Percentiles rank a stretch among this genome's conserved stretches.
These are phyloP conservation scores for Eucalyptus camaldulensis DNA, from an alignment of 345 rosid species.

Conservation along the genomic window DNA sequence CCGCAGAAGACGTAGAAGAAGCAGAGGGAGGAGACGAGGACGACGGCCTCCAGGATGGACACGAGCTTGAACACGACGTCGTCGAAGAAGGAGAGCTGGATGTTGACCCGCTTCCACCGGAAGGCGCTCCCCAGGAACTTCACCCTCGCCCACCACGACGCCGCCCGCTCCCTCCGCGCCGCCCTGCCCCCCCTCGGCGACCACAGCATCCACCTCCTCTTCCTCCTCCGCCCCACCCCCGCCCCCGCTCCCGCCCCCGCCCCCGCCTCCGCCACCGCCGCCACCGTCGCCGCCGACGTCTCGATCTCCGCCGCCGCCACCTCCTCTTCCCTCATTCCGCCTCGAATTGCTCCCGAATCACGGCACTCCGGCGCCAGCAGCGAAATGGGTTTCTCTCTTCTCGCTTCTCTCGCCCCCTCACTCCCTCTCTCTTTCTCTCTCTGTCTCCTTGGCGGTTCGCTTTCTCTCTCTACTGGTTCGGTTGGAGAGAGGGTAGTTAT, in stretches of 20 bases:
- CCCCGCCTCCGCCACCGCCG: not conserved
- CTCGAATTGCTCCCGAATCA: not conserved
- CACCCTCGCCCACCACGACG: not conserved
- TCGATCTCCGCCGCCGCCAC: not conserved
- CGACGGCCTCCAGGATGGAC: constrained; percentile 18
- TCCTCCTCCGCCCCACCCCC: not conserved
- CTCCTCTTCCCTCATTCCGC: not conserved
- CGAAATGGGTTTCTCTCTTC: not conserved
- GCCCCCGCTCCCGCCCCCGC: not conserved
- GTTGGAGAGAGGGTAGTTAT: not conserved
- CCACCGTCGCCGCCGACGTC: not conserved
- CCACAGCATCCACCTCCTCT: not conserved
- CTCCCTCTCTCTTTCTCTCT: not conserved
- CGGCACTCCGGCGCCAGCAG: not conserved
- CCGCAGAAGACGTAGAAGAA: constrained; percentile 33
- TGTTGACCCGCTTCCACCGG: constrained; percentile 3
- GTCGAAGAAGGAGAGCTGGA: constrained; percentile 8
- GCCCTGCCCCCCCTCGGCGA: not conserved
- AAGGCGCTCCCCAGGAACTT: not conserved
- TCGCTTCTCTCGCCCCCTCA: not conserved
- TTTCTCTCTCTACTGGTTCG: not conserved
- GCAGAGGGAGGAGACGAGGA: constrained; percentile 19
- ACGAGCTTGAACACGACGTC: constrained; percentile 10
- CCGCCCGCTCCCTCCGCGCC: not conserved
- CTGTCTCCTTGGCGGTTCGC: not conserved